Base-by-base conservation (phyloP, 2,329 filamentous ascomycete species). In the Colletotrichum lindemuthianum region DNA sequence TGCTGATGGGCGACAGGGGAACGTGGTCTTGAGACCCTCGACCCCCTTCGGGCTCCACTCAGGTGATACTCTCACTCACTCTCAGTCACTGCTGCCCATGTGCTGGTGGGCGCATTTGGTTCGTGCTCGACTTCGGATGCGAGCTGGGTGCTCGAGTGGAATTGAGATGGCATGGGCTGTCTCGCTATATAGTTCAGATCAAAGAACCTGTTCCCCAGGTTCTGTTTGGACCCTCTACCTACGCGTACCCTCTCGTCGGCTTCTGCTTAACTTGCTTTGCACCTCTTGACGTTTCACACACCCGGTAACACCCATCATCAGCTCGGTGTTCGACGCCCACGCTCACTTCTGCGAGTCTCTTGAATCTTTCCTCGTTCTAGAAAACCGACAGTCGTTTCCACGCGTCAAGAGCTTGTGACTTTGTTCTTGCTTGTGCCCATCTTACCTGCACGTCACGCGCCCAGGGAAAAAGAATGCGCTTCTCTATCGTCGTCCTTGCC, bases 161-260 rank as follows among this genome's bases (percentile, higher is more conserved):
- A 48, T 56, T 65, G 33, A 48, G 61, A 61, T 65, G 61, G 58
- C 61, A 65, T 65, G 51, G 24, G 24, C 51, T 12, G 48, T 43
- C 24, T 56, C 47, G 37, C 58, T 61, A 65, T 61, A 61, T 61
- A 65, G 61, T 61, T 65, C 58, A 52, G 61, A 65, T 52, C 51
- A 47, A 61, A 43, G 61, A 65, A 65, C 58, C 51, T 16, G 40
- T 43, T 13, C 51, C 51, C 56, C 11, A 59, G 16, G 44, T 9
- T 16, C 16, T 41, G 36, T 48, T 57, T 56, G 45, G 51, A 47
- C 51, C 51, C 13, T 41, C 32, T 32, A 8, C 16, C 37, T 32
- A 8, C 16, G 15, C 50, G 36, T 15, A 34, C 13, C 40, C 40
- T 43, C 40, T 15, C 40, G 45, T 58, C 36, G 47, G 34, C 24